Conservation (phyloP, 805 yeast species). For the Saccharomyces paradoxus region DNA sequence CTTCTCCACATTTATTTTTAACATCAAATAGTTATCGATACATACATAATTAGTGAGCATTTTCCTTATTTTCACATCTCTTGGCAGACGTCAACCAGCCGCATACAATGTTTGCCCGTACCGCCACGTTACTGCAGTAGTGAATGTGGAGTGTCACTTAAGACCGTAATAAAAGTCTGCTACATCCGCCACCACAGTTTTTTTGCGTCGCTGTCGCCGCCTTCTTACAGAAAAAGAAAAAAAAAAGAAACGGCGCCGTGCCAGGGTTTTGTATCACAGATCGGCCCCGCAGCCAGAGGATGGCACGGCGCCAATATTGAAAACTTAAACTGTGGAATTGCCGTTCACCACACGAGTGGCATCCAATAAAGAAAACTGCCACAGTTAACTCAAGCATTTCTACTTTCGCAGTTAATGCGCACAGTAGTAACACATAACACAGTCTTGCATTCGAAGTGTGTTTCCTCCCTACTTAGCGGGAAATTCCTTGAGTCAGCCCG, state of each 20-base stretch:
- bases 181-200: not conserved
- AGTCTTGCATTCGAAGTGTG: not conserved
- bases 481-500: not conserved
- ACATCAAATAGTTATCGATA: not conserved
- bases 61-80: not conserved
- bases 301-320: not conserved
- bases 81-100: not conserved
- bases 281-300: not conserved
- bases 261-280: not conserved
- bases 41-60: not conserved
- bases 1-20: not conserved
- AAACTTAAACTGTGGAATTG: not conserved
- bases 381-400: not conserved
- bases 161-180: not conserved
- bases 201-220: not conserved
- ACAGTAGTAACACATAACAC: not conserved
- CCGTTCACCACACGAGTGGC: not conserved
- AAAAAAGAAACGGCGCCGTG: constrained; percentile 1
- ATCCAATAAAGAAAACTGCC: not conserved
- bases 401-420: not conserved
- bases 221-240: not conserved
- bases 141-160: not conserved
- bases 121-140: not conserved
- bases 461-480: not conserved
- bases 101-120: not conserved